Evolutionary conservation across 768 basidiomycete species (phyloP).

Genomic region (Rhodotorula graminis): DNA sequence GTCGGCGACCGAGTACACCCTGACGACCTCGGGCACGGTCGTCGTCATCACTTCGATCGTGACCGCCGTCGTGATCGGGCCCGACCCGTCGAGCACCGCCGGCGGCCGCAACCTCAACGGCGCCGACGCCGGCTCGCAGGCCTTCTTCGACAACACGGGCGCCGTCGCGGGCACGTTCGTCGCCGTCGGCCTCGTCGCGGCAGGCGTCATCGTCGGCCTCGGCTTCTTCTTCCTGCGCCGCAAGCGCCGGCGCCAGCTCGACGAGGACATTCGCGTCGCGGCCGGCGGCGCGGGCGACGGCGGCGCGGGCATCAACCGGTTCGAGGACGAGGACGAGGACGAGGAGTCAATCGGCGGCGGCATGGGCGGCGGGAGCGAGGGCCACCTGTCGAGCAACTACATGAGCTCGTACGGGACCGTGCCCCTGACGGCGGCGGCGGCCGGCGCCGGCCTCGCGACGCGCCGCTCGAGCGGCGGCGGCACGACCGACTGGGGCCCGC

Average conservation of each 20-base stretch:
- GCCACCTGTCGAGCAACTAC: slow-evolving; percentile 2
- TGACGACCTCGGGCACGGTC: slow-evolving; percentile 32
- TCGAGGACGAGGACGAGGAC: slow-evolving; percentile 39
- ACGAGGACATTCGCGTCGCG: slow-evolving; percentile 43
- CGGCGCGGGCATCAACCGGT: slow-evolving; percentile 41
- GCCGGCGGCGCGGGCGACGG: slow-evolving; percentile 42
- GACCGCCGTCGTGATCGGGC: slow-evolving; percentile 16
- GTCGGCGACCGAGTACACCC: slow-evolving; percentile 9
- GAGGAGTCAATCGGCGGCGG: background rate
- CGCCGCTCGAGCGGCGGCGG: background rate
- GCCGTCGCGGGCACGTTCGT: slow-evolving; percentile 72
- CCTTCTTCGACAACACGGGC: slow-evolving; percentile 73
- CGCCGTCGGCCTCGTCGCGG: slow-evolving; percentile 63
- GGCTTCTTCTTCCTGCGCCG: slow-evolving; percentile 49
- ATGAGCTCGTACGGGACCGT: slow-evolving; percentile 24
- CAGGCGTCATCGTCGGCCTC: slow-evolving; percentile 53
- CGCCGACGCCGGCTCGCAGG: slow-evolving; percentile 2
- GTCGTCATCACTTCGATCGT: slow-evolving; percentile 34
- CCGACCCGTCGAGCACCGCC: background rate
- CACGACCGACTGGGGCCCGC: background rate
- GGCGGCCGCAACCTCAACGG: slow-evolving; percentile 24
- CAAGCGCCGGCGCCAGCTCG: slow-evolving; percentile 46
- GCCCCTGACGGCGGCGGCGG: slow-evolving; percentile 12
- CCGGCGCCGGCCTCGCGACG: slow-evolving; percentile 1
- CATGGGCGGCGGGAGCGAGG: background rate